These are phyloP conservation scores for Haplosporangium gracile DNA, from an alignment of 192 early-diverging fungal genomes.

Conservation along the genomic window DNA sequence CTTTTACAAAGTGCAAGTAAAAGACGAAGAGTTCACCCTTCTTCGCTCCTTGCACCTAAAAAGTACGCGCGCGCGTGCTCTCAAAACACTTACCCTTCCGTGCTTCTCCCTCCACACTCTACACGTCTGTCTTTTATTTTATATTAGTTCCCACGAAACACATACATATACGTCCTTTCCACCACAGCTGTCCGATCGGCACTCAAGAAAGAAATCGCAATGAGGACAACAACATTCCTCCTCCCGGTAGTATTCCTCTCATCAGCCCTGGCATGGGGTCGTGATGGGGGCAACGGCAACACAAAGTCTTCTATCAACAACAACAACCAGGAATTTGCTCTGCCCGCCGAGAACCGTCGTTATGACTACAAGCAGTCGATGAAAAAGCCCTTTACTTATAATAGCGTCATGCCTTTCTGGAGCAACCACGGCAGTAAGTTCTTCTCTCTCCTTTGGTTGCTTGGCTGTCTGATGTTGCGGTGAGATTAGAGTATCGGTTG, in stretches of 20 bases:
- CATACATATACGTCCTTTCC: neutral
- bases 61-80: too few species aligned
- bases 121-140: neutral
- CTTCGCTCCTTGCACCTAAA: too few species aligned
- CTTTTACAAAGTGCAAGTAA: too few species aligned
- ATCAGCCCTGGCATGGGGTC: slow-evolving; percentile 40
- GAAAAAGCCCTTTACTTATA: slow-evolving; percentile 70
- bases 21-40: neutral
- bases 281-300: neutral
- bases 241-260: slow-evolving; percentile 25
- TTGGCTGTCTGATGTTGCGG: neutral
- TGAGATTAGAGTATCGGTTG: neutral
- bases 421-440: slow-evolving; percentile 59
- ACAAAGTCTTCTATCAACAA: slow-evolving; percentile 5
- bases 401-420: slow-evolving; percentile 68
- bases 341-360: slow-evolving; percentile 40
- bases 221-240: slow-evolving; percentile 19
- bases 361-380: slow-evolving; percentile 75
- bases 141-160: neutral
- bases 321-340: neutral
- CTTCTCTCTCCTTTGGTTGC: slow-evolving; percentile 6
- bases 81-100: neutral
- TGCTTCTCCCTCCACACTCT: neutral
- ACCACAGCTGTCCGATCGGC: neutral
- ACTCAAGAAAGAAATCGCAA: neutral